These are phyloP conservation scores for Solanum chaucha DNA, from an alignment of 257 asterid species.

Conservation along the genomic window DNA sequence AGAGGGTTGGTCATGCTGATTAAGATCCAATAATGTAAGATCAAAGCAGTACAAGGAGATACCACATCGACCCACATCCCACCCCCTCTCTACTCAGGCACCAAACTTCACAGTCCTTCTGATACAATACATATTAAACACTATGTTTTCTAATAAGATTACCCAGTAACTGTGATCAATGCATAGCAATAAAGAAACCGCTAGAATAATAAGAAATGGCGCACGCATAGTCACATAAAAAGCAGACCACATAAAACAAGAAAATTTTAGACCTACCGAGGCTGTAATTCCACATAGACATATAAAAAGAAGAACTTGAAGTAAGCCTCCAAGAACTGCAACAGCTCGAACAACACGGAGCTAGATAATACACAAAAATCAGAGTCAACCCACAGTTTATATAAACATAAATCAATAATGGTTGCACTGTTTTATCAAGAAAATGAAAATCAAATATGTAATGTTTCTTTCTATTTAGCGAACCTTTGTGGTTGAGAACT, in stretches of 20 bases:
- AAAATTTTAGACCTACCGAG: conserved; percentile 39
- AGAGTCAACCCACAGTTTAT: background rate
- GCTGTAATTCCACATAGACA: conserved; percentile 91
- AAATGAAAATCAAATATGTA: background rate
- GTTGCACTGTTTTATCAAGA: background rate
- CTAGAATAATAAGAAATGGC: background rate
- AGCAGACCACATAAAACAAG: background rate
- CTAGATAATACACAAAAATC: conserved; percentile 23
- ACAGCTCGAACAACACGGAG: conserved; percentile 97
- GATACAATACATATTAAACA: background rate
- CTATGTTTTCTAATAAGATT: background rate
- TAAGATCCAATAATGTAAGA: background rate
- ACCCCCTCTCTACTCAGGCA: background rate
- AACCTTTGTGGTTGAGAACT: conserved; percentile 90
- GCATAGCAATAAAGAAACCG: background rate
- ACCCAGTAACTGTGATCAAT: background rate
- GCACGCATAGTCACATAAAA: background rate
- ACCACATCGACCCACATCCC: background rate
- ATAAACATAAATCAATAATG: background rate
- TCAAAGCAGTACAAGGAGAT: background rate
- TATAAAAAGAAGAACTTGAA: conserved; percentile 89
- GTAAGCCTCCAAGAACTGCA: conserved; percentile 94
- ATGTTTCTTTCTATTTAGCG: background rate
- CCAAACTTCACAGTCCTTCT: background rate
- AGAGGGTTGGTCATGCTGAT: background rate